phyloP scores from a whole-genome alignment of 495 filamentous ascomycete genomes.

The Xylaria palmicola region DNA sequence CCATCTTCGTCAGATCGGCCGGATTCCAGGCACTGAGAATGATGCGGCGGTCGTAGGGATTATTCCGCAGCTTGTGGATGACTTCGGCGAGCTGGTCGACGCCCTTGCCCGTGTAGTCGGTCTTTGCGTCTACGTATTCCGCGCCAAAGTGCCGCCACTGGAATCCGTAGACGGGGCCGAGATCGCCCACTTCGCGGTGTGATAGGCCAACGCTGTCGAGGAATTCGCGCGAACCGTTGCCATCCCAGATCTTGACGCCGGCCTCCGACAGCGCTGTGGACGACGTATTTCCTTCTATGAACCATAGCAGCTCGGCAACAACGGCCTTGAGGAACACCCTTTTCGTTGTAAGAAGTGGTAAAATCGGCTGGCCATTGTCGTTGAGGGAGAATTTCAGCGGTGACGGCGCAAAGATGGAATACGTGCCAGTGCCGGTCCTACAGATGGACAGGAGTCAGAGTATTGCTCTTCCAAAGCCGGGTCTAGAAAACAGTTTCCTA shows the following conservation, averaged over 20 bases:
- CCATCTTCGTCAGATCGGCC: slow-evolving; percentile 82
- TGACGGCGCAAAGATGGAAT: slow-evolving; percentile 80
- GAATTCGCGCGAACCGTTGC: slow-evolving; percentile 85
- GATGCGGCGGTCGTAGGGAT: slow-evolving; percentile 84
- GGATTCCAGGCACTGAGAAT: slow-evolving; percentile 95
- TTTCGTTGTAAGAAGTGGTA: slow-evolving; percentile 94
- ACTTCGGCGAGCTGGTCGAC: slow-evolving; percentile 90
- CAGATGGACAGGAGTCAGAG: neutral
- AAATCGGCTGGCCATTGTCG: slow-evolving; percentile 56
- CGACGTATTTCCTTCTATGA: slow-evolving; percentile 80
- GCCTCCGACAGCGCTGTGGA: slow-evolving; percentile 67
- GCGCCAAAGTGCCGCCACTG: slow-evolving; percentile 99
- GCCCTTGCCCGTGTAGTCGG: slow-evolving; percentile 85
- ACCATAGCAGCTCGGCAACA: slow-evolving; percentile 94
- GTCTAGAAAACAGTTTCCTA: slow-evolving; percentile 25
- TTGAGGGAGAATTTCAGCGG: slow-evolving; percentile 85
- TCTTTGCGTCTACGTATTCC: slow-evolving; percentile 71
- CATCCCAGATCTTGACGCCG: slow-evolving; percentile 97
- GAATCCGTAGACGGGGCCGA: slow-evolving; percentile 97
- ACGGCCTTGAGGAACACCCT: slow-evolving; percentile 92
- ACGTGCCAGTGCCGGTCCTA: slow-evolving; percentile 87
- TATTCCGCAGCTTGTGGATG: slow-evolving; percentile 73
- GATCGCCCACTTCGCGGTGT: slow-evolving; percentile 79
- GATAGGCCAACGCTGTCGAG: slow-evolving; percentile 80
- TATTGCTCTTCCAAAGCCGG: neutral